Percentiles rank a stretch among this genome's conserved stretches.
Evolutionary conservation across 2,329 filamentous ascomycete species (phyloP).

Genomic region (Shiraia bambusicola): DNA sequence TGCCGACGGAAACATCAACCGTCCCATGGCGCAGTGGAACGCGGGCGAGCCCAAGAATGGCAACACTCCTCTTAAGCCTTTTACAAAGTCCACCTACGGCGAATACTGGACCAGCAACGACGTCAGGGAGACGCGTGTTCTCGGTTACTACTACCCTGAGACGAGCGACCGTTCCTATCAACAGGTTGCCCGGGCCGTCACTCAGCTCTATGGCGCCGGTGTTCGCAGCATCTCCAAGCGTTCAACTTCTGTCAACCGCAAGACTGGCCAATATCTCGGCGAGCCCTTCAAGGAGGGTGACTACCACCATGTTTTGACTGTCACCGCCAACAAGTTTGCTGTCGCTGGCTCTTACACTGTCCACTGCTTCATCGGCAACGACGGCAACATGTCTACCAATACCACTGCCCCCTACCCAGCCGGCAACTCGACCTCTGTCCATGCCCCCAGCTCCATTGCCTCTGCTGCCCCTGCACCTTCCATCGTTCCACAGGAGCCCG

Average conservation of each 20-base stretch:
- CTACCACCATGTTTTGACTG: slow-evolving; percentile 37
- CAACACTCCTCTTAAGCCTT: slow-evolving; percentile 50
- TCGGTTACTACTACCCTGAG: slow-evolving; percentile 43
- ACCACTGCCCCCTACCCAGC: slow-evolving; percentile 18
- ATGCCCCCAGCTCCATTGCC: slow-evolving; percentile 18
- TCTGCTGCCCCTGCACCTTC: slow-evolving; percentile 19
- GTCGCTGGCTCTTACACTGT: slow-evolving; percentile 41
- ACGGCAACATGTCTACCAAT: slow-evolving; percentile 29
- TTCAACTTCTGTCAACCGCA: slow-evolving; percentile 7
- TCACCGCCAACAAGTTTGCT: slow-evolving; percentile 38
- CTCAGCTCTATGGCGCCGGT: slow-evolving; percentile 44
- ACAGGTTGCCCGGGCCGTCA: slow-evolving; percentile 30
- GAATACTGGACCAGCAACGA: slow-evolving; percentile 51
- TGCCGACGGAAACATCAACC: slow-evolving; percentile 44
- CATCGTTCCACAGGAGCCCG: slow-evolving; percentile 21
- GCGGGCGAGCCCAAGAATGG: slow-evolving; percentile 51
- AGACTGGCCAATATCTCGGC: slow-evolving; percentile 33
- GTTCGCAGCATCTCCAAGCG: slow-evolving; percentile 36
- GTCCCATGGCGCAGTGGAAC: slow-evolving; percentile 46
- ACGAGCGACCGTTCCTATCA: slow-evolving; percentile 24
- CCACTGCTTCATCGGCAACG: slow-evolving; percentile 40
- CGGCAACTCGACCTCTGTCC: slow-evolving; percentile 17
- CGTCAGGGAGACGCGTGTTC: slow-evolving; percentile 45
- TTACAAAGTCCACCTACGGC: slow-evolving; percentile 34
- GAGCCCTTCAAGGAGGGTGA: slow-evolving; percentile 38